Percentiles rank a stretch among this genome's conserved stretches.
Evolutionary conservation across 176 grass and related monocot species (phyloP).

Genomic region (Chloris gayana): DNA sequence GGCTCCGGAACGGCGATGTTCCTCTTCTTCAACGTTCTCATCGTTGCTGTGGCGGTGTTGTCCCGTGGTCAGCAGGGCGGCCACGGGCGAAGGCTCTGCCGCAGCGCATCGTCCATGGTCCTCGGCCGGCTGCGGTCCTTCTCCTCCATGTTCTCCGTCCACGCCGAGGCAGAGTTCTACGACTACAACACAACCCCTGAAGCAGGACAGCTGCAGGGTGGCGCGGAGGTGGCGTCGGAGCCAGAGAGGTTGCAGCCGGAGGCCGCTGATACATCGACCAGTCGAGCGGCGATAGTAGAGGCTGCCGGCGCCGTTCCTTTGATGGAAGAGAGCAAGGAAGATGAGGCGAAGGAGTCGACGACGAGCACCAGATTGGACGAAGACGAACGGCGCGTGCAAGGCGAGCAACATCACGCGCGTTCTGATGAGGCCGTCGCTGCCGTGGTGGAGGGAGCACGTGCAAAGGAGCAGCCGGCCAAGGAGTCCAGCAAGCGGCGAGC

Average conservation of each 20-base stretch:
- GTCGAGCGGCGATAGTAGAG: too few relatives aligned
- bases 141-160: slow-evolving; percentile 20
- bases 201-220: background rate
- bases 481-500: background rate
- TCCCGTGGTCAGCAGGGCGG: background rate
- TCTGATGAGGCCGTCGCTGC: background rate
- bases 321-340: background rate
- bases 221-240: too few relatives aligned
- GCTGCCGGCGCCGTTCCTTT: too few relatives aligned
- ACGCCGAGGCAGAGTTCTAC: background rate
- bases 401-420: background rate
- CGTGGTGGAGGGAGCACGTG: background rate
- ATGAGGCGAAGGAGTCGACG: background rate
- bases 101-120: slow-evolving; percentile 48
- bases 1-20: slow-evolving; percentile 35
- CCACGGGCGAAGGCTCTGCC: slow-evolving; percentile 31
- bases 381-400: background rate
- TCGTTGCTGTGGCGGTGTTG: slow-evolving; percentile 20
- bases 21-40: slow-evolving; percentile 41
- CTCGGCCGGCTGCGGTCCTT: slow-evolving; percentile 34
- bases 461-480: background rate
- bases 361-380: background rate
- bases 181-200: background rate
- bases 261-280: too few relatives aligned
- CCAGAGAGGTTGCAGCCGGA: too few relatives aligned